phyloP scores from a whole-genome alignment of 768 basidiomycete species.

The Boletus sensibilis region DNA sequence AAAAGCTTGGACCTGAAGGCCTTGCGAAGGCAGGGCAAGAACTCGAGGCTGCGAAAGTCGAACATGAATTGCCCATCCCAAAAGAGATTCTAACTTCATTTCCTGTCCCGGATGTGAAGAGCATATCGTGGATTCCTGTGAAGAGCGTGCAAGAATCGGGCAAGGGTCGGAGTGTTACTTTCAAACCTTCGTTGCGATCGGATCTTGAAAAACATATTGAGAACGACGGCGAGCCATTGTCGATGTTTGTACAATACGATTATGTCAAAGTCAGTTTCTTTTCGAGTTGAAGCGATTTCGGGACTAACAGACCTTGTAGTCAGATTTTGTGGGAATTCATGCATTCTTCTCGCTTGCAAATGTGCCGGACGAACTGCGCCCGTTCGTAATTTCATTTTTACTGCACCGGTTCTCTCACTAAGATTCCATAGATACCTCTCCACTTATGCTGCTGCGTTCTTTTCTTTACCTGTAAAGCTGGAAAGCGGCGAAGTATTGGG shows the following conservation, averaged over 20 bases:
- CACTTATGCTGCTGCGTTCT: conserved; percentile 80
- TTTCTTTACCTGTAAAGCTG: conserved; percentile 78
- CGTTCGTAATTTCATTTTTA: conserved; percentile 42
- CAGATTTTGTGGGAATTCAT: conserved; percentile 85
- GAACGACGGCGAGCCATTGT: conserved; percentile 62
- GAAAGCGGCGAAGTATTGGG: conserved; percentile 65
- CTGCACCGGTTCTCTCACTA: not conserved
- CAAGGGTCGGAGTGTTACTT: conserved; percentile 39
- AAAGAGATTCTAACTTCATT: conserved; percentile 76
- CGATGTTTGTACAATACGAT: conserved; percentile 93
- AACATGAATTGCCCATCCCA: conserved; percentile 84
- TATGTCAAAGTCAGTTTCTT: conserved; percentile 69
- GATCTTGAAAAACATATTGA: conserved; percentile 63
- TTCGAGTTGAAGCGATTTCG: not conserved
- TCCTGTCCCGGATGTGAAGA: conserved; percentile 88
- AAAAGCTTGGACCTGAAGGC: conserved; percentile 75
- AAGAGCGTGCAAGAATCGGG: conserved; percentile 65
- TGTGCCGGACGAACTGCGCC: conserved; percentile 72
- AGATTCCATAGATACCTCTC: conserved; percentile 59
- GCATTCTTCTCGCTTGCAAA: conserved; percentile 75
- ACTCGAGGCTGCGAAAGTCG: conserved; percentile 80
- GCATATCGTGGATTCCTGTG: conserved; percentile 89
- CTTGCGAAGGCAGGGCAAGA: conserved; percentile 64
- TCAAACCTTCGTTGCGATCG: conserved; percentile 33
- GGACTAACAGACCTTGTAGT: conserved; percentile 45